A percentile compares a stretch with the other conserved stretches of the same genome.
These are phyloP conservation scores for Thermoascus crustaceus DNA, from an alignment of 2,329 filamentous ascomycete species.

Conservation along the genomic window DNA sequence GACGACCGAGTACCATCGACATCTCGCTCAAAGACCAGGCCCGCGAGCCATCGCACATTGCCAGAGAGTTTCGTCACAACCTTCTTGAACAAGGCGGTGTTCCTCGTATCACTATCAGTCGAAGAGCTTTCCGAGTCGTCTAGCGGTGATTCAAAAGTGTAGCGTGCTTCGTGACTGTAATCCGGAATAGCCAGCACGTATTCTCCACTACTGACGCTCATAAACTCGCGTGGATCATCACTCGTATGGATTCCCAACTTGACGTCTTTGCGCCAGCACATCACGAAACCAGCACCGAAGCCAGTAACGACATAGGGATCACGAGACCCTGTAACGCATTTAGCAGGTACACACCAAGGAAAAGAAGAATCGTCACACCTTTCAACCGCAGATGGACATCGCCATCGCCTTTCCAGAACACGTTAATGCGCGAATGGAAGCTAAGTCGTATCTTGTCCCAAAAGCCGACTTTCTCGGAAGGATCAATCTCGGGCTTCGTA, in stretches of 20 bases:
- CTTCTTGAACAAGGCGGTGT: slow-evolving; percentile 87
- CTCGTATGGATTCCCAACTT: slow-evolving; percentile 76
- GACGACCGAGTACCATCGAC: slow-evolving; percentile 70
- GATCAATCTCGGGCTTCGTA: slow-evolving; percentile 89
- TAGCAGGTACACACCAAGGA: slow-evolving; percentile 7
- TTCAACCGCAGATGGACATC: slow-evolving; percentile 92
- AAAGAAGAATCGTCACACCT: slow-evolving; percentile 40
- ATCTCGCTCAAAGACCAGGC: slow-evolving; percentile 85
- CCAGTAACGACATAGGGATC: slow-evolving; percentile 92
- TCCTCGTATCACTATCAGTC: slow-evolving; percentile 56
- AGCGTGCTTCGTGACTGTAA: slow-evolving; percentile 77
- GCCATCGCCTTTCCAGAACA: slow-evolving; percentile 90
- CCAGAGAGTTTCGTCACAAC: slow-evolving; percentile 98
- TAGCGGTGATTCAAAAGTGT: slow-evolving; percentile 41
- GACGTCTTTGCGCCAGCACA: slow-evolving; percentile 97
- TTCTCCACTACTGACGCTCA: slow-evolving; percentile 91
- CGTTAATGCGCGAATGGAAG: slow-evolving; percentile 82
- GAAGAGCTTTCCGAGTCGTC: slow-evolving; percentile 52
- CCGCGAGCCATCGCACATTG: slow-evolving; percentile 86
- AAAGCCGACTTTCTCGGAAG: slow-evolving; percentile 88
- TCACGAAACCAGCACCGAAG: slow-evolving; percentile 86
- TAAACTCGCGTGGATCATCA: slow-evolving; percentile 83
- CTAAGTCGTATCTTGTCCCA: slow-evolving; percentile 97
- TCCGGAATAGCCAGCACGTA: slow-evolving; percentile 93
- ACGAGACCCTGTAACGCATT: slow-evolving; percentile 49